Base-by-base conservation (phyloP, 140 eudicot genomes). In the Ambrosia hybrid region DNA sequence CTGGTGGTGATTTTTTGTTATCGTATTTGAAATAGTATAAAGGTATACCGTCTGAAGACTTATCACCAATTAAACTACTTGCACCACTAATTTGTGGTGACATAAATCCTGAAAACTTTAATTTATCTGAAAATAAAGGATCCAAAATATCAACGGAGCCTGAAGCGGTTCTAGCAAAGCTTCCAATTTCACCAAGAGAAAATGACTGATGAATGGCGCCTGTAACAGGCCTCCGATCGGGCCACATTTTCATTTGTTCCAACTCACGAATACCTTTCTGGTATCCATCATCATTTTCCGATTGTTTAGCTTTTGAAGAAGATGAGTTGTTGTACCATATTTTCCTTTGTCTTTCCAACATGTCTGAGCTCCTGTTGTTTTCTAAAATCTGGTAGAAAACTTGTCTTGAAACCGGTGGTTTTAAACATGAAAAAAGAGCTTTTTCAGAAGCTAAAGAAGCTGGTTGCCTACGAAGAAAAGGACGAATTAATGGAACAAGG, bases 291-390 rank as follows among this genome's bases (percentile, higher is more conserved):
- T 76, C 80, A 11, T 78, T 65, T 70, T 87, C 98, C 56, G 71
- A 62, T 70, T 84, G 85, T 62, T 89, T 86, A 21, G 94, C 67
- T 65, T 82, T 96, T 68, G 96, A 52, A 15, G 95, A 83, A 46
- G 92, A 62, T 9, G 96, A 85, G 49, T 96, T 71, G 68, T 86
- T 92, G 82, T 94, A 90, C 99, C 99, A 94, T 48, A 94, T 94
- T 83, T 88, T 94, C 79, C 99, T 83, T 70, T 94, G 99, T 75
- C 99, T 90, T 86, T 94, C 97, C 70, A 94, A 73, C 99, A 94
- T 94, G 77, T 94, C 99, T 16, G 97, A 94, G 70, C 99, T 88
- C 79, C 79, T 82, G 61, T 85, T 87, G 71, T 83, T 94, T 78
- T 94, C 96, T 46, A 94, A 80, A 21, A 88, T 76, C 70, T 88